Evolutionary conservation across 2,329 filamentous ascomycete species (phyloP), one percentile per base, ranked within the genome.

Genomic region (Monilinia aucupariae): DNA sequence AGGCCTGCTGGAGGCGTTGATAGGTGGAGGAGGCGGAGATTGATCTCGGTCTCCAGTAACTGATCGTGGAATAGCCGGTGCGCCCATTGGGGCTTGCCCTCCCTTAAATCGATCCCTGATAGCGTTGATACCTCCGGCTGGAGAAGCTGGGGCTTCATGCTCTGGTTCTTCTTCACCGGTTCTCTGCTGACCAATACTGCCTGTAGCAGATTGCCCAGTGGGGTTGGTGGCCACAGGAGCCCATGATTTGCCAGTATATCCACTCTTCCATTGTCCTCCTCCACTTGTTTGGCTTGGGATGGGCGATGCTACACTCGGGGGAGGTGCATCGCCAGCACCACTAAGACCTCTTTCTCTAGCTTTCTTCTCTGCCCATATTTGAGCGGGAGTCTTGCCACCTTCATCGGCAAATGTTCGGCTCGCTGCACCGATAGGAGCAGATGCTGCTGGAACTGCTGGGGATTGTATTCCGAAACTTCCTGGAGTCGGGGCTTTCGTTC

Each of bases 341-440:
- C 83, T 87, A 30, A 75, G 68, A 27, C 83, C 85, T 64, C 87
- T 82, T 74, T 94, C 86, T 65, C 86, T 87, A 45, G 90, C 93
- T 80, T 97, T 97, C 80, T 92, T 96, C 80, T 99, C 94, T 0
- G 93, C 93, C 94, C 94, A 99, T 43, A 96, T 78, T 76, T 99
- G 94, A 37, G 94, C 92, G 8, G 94, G 94, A 6, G 94, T 97
- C 80, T 97, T 99, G 66, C 94, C 94, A 67, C 90, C 92, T 75
- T 96, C 81, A 69, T 97, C 92, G 20, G 94, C 94, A 79, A 97
- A 99, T 0, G 92, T 96, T 72, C 91, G 87, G 77, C 91, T 96
- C 45, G 92, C 92, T 68, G 85, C 82, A 32, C 91, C 92, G 32
- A 96, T 82, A 7, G 89, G 86, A 25, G 81, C 71, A 22, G 78